Percentiles rank a stretch among this genome's conserved stretches.
Evolutionary conservation across 495 filamentous ascomycete genomes (phyloP).

Genomic region (Penicillium pulvis): DNA sequence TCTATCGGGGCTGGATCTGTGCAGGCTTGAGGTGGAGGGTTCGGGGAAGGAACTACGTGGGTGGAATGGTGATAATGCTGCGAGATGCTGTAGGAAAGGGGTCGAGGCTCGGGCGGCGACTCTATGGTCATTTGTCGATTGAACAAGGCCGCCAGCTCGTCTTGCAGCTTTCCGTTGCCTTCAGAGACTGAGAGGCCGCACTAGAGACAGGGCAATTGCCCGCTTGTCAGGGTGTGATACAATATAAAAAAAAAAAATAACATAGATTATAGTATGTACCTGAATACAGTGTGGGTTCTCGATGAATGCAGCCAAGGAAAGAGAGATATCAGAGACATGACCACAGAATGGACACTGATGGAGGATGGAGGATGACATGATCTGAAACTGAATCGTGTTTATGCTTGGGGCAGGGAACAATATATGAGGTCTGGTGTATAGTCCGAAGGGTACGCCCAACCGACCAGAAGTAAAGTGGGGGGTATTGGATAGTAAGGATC

Average conservation of each 20-base stretch:
- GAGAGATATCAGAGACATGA: slow-evolving; percentile 37
- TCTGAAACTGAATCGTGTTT: not conserved
- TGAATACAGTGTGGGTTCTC: slow-evolving; percentile 40
- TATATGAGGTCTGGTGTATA: not conserved
- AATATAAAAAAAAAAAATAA: not conserved
- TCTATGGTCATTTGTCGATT: slow-evolving; percentile 58
- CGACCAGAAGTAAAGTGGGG: not conserved
- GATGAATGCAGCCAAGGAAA: slow-evolving; percentile 32
- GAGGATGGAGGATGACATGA: slow-evolving; percentile 39
- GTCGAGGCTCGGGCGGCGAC: slow-evolving; percentile 24
- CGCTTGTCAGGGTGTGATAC: slow-evolving; percentile 10
- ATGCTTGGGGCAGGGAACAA: not conserved
- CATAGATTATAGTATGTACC: slow-evolving; percentile 24
- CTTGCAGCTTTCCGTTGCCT: slow-evolving; percentile 54
- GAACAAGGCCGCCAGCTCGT: slow-evolving; percentile 71
- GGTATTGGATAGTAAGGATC: not conserved
- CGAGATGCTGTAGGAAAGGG: slow-evolving; percentile 64
- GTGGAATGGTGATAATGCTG: slow-evolving; percentile 78
- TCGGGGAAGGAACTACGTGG: slow-evolving; percentile 42
- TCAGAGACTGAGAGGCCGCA: slow-evolving; percentile 43
- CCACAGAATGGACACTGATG: slow-evolving; percentile 43
- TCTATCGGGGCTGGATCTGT: slow-evolving; percentile 9
- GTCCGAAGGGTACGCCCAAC: not conserved
- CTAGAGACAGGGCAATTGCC: slow-evolving; percentile 21
- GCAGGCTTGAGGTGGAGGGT: slow-evolving; percentile 2